Evolutionary conservation across 768 basidiomycete genomes (phyloP), one percentile per base, ranked within the genome.

Genomic region (Tulasnella sp.): DNA sequence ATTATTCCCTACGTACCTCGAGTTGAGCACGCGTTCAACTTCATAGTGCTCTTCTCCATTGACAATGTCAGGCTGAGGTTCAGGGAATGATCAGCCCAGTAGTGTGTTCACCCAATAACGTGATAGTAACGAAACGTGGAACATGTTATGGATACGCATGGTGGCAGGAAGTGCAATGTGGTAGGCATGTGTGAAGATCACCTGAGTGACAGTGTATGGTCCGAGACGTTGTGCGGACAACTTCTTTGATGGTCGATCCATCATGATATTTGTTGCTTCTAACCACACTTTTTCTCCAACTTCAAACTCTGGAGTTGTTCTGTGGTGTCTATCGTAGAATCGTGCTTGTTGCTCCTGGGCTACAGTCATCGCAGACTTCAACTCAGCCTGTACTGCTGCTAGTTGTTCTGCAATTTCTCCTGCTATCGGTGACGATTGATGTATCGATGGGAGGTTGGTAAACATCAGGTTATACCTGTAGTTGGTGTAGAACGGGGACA

Each of bases 391-490:
- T n/a, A 48, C 46, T 21, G 19, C n/a, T n/a, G 11, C 27, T 21
- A 48, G 46, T 5, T n/a, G n/a, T 22, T 5, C 11, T 5, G n/a
- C n/a, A n/a, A 48, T 22, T 11, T 48, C 27, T 48, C n/a, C 46
- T n/a, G n/a, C 46, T 22, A 5, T n/a, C 11, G 46, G 46, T 5
- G 27, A 21, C n/a, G 46, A 22, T 11, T 21, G 27, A 5, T 7
- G 11, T 5, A 22, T n/a, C 11, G 46, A 48, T 5, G 27, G 46
- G 7, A 22, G 5, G 7, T 7, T 48, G 5, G 19, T 29, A n/a
- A 48, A 48, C 46, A 48, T 48, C 11, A 48, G 49, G 27, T 58
- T 7, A 27, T 58, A 58, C 4, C 56, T 45, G 46, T 46, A 31
- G 41, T 58, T 46, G 21, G 29, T 44, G 24, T 10, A 27, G 45